Evolutionary conservation across 2,329 filamentous ascomycete species (phyloP).

Genomic region (Calonectria henricotiae): DNA sequence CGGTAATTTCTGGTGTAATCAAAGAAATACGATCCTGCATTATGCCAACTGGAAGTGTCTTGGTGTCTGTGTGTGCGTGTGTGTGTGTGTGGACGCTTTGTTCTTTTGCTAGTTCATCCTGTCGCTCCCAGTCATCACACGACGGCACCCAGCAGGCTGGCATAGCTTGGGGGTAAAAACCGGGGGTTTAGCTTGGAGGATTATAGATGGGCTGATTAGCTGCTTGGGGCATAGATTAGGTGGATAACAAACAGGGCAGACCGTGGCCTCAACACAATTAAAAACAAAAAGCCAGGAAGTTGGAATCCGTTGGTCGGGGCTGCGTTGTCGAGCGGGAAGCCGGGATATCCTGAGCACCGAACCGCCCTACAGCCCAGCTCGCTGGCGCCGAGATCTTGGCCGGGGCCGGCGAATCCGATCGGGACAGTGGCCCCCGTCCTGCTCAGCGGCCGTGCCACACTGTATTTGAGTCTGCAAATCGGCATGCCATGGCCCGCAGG

Average conservation of each 20-base stretch:
- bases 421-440: background rate
- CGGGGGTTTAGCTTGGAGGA: background rate
- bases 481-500: background rate
- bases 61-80: background rate
- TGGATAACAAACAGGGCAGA: constrained; percentile 8
- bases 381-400: constrained; percentile 23
- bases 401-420: constrained; percentile 18
- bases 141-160: background rate
- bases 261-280: background rate
- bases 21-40: constrained; percentile 1
- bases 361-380: constrained; percentile 20
- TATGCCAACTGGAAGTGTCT: background rate
- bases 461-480: constrained; percentile 17
- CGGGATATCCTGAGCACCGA: constrained; percentile 16
- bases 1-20: constrained; percentile 1
- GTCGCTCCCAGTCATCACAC: background rate
- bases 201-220: background rate
- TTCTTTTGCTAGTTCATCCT: constrained; percentile 22
- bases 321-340: background rate
- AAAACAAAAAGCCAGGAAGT: background rate
- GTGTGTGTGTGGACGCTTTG: background rate
- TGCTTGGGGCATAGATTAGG: background rate
- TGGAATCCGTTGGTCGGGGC: constrained; percentile 2
- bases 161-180: background rate
- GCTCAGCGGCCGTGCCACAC: background rate